These are phyloP conservation scores for Coniochaeta sp. DNA, from an alignment of 2,329 filamentous ascomycete species.

Conservation along the genomic window DNA sequence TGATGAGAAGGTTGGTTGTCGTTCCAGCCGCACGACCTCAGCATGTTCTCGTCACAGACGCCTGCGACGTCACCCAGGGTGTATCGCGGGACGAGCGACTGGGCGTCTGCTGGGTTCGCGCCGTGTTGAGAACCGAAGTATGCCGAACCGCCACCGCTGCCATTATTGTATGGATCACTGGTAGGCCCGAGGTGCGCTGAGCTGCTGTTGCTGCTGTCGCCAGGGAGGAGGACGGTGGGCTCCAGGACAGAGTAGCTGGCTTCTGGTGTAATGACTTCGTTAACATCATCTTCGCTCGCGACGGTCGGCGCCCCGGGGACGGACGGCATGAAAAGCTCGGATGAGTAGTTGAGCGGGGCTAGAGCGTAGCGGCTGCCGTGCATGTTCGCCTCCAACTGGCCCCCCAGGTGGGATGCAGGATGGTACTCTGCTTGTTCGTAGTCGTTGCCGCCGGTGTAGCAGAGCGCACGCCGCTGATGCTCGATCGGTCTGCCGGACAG, in stretches of 20 bases:
- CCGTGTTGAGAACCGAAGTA: not conserved
- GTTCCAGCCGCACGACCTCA: not conserved
- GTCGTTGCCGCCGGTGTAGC: not conserved
- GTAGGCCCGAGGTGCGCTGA: not conserved
- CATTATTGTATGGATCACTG: not conserved
- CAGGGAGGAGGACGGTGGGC: not conserved
- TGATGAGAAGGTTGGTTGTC: not conserved
- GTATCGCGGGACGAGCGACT: not conserved
- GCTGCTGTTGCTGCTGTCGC: not conserved
- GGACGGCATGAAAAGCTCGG: slow-evolving; percentile 1
- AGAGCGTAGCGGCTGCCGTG: not conserved
- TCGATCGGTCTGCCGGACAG: not conserved
- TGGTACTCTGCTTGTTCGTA: not conserved
- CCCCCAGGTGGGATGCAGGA: not conserved
- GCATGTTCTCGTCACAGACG: not conserved
- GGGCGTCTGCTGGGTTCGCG: not conserved
- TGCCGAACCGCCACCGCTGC: not conserved
- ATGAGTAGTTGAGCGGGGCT: not conserved
- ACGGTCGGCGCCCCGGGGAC: not conserved
- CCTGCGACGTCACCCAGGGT: not conserved
- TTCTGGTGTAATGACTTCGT: slow-evolving; percentile 1
- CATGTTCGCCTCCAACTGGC: not conserved
- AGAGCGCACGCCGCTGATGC: not conserved
- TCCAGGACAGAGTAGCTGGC: not conserved
- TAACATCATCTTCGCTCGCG: not conserved